Conservation (phyloP, 345 rosid species). For the Hirschfeldia incana region DNA sequence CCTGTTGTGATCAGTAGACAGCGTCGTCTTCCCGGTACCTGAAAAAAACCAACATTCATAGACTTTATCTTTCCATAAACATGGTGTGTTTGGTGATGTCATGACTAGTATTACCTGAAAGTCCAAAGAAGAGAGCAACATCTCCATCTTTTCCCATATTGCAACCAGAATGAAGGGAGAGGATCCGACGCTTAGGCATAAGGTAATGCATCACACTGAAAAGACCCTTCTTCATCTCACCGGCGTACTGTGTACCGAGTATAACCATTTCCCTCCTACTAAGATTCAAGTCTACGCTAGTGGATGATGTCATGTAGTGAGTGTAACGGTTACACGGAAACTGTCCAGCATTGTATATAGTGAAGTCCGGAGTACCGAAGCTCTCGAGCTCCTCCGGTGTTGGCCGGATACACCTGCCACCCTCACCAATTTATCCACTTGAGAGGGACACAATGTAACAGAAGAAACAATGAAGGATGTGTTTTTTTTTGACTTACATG, state of each 20-base stretch:
- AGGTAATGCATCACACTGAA: constrained; percentile 99
- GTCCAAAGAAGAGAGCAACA: constrained; percentile 99
- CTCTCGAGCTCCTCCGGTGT: constrained; percentile 96
- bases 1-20: constrained; percentile 94
- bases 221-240: constrained; percentile 99
- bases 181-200: constrained; percentile 97
- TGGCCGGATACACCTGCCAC: constrained; percentile 99
- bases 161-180: constrained; percentile 97
- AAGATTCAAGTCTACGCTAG: constrained; percentile 93
- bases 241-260: constrained; percentile 97
- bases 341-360: constrained; percentile 98
- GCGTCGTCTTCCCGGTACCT: constrained; percentile 95
- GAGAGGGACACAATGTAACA: neutral
- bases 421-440: constrained; percentile 62
- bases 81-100: neutral
- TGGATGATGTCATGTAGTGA: constrained; percentile 97
- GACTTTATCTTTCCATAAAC: neutral
- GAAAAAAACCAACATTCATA: neutral
- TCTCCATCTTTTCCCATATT: constrained; percentile 99
- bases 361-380: constrained; percentile 98
- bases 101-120: constrained; percentile 53
- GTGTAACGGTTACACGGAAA: constrained; percentile 99
- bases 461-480: neutral
- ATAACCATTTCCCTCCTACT: constrained; percentile 98
- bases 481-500: constrained; percentile 64